phyloP scores from a whole-genome alignment of 2,329 filamentous ascomycete genomes.

The Fusarium sp. region DNA sequence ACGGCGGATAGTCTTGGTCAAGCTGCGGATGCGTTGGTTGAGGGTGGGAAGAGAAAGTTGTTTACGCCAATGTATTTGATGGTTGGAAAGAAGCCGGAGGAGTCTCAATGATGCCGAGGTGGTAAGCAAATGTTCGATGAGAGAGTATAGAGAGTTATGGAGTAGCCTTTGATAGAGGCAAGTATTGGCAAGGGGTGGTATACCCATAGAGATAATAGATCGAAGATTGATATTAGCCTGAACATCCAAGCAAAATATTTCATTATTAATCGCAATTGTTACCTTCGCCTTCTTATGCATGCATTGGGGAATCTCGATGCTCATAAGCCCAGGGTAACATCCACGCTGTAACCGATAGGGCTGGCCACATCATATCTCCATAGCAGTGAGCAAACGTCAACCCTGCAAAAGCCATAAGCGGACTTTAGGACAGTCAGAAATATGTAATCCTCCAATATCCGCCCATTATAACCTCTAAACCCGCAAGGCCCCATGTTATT shows the following conservation, averaged over 20 bases:
- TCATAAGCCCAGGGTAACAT: not conserved
- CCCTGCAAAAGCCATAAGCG: not conserved
- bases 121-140: too few relatives aligned
- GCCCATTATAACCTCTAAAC: not conserved
- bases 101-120: not conserved
- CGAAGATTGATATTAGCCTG: too few relatives aligned
- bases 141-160: too few relatives aligned
- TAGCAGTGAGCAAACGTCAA: not conserved
- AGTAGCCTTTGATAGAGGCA: not conserved
- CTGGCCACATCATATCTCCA: not conserved
- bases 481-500: not conserved
- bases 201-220: not conserved
- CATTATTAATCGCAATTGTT: not conserved
- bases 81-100: constrained; percentile 15
- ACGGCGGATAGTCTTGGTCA: constrained; percentile 83
- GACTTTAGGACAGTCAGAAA: not conserved
- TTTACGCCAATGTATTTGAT: constrained; percentile 94
- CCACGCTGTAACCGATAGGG: not conserved
- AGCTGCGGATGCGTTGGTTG: constrained; percentile 84
- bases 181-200: not conserved
- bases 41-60: constrained; percentile 83
- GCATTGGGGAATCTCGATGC: not conserved
- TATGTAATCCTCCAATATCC: not conserved
- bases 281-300: not conserved
- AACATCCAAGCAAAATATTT: not conserved